Evolutionary conservation across 2,329 filamentous ascomycete species (phyloP).

Genomic region (Endocalyx cinctus): DNA sequence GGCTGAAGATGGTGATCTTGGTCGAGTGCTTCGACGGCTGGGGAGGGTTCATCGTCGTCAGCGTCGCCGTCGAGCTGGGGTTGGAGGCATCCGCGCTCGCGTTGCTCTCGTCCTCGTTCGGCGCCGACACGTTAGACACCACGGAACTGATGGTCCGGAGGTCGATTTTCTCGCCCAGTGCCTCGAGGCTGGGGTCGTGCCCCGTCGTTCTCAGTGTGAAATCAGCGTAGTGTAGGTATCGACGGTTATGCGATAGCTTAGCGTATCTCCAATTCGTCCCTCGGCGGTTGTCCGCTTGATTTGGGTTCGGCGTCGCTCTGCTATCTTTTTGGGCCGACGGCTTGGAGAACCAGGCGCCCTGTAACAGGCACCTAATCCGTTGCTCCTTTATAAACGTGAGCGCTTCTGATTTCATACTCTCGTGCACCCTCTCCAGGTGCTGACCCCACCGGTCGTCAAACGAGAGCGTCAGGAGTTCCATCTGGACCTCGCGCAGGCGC

Average conservation of each 20-base stretch:
- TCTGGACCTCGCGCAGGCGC: conserved; percentile 78
- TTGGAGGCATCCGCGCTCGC: conserved; percentile 33
- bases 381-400: conserved; percentile 97
- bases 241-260: conserved; percentile 83
- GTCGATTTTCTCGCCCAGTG: conserved; percentile 77
- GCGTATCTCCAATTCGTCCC: conserved; percentile 73
- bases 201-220: conserved; percentile 62
- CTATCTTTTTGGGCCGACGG: conserved; percentile 42
- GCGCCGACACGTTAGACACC: conserved; percentile 81
- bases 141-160: conserved; percentile 85
- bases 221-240: conserved; percentile 85
- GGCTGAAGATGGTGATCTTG: conserved; percentile 89
- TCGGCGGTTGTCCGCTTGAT: conserved; percentile 30
- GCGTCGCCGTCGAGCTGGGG: too few species aligned
- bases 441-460: conserved; percentile 95
- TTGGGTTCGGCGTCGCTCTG: conserved; percentile 34
- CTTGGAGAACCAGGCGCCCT: conserved; percentile 81
- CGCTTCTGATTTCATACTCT: conserved; percentile 86
- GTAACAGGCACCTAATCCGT: conserved; percentile 80
- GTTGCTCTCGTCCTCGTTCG: conserved; percentile 41
- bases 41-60: too few species aligned
- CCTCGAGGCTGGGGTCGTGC: conserved; percentile 66
- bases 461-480: conserved; percentile 84
- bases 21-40: conserved; percentile 55
- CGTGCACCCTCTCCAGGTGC: conserved; percentile 83